These are phyloP conservation scores for Cicer judaicum DNA, from an alignment of 306 rosid genomes.

Conservation along the genomic window DNA sequence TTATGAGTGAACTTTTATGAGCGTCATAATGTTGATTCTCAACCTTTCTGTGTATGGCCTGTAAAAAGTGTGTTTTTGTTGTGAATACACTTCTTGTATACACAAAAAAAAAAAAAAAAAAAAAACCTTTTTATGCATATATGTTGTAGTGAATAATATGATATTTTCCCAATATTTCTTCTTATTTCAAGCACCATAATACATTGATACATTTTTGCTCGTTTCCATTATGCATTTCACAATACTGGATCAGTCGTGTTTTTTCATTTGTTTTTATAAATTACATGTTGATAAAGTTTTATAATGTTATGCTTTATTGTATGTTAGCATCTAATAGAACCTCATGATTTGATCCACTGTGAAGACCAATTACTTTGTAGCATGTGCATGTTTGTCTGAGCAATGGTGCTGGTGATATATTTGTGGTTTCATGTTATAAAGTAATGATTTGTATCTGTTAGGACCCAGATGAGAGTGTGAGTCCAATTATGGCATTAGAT, in stretches of 20 bases:
- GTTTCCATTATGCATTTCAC: constrained; percentile 27
- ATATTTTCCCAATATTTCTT: not conserved
- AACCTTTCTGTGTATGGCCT: not conserved
- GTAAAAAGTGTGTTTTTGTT: not conserved
- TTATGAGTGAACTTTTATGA: not conserved
- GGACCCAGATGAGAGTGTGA: no score
- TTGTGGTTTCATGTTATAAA: not conserved
- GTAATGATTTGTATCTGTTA: not conserved
- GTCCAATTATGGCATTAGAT: no score
- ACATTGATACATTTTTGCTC: constrained; percentile 19
- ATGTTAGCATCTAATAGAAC: not conserved
- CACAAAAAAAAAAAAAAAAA: not conserved
- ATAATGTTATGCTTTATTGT: constrained; percentile 1
- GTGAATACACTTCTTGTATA: not conserved
- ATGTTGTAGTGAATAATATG: not conserved
- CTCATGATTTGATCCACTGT: not conserved
- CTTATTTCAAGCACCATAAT: not conserved
- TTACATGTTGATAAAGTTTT: not conserved
- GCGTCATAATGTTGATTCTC: not conserved
- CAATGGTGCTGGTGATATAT: not conserved
- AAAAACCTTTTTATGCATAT: not conserved
- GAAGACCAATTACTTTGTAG: not conserved
- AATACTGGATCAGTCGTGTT: not conserved
- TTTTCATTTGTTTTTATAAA: not conserved
- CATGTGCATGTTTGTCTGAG: not conserved